phyloP scores from a whole-genome alignment of 2,329 filamentous ascomycete genomes.

The Colletotrichum chrysophilum region DNA sequence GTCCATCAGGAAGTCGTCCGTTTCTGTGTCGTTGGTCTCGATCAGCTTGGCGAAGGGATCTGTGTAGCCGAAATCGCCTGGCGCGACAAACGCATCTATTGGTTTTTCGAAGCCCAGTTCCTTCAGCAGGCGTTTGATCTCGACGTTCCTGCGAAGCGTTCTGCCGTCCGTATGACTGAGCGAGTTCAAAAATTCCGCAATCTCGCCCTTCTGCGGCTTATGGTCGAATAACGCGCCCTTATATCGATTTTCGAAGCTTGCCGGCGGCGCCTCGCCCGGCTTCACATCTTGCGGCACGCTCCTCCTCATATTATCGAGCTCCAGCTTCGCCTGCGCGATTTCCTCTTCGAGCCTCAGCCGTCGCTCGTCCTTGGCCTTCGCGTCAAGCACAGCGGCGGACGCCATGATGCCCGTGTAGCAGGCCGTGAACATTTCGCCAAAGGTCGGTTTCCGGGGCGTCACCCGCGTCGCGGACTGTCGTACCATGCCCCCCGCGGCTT shows the following conservation, averaged over 20 bases:
- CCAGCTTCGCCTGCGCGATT: slow-evolving; percentile 59
- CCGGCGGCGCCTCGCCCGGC: slow-evolving; percentile 24
- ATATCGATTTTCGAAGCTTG: slow-evolving; percentile 25
- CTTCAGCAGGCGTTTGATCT: background rate
- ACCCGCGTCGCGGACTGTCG: slow-evolving; percentile 56
- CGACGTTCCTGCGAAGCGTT: background rate
- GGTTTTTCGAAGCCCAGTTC: background rate
- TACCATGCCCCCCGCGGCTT: slow-evolving; percentile 51
- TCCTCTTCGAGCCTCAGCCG: slow-evolving; percentile 65
- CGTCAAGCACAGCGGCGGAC: slow-evolving; percentile 68
- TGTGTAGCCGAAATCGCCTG: background rate
- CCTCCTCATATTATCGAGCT: slow-evolving; percentile 45
- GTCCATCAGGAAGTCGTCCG: background rate
- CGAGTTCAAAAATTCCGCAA: slow-evolving; percentile 10
- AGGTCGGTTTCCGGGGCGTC: slow-evolving; percentile 52
- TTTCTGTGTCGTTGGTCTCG: slow-evolving; percentile 6
- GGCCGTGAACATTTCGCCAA: slow-evolving; percentile 65
- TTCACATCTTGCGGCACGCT: slow-evolving; percentile 22
- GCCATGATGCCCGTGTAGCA: slow-evolving; percentile 73
- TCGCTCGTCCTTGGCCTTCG: slow-evolving; percentile 60
- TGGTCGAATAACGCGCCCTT: background rate
- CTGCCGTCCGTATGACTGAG: background rate
- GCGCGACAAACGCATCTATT: background rate
- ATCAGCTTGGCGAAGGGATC: slow-evolving; percentile 33
- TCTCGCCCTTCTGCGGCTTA: background rate